These are phyloP conservation scores for Nepenthes gracilis DNA, from an alignment of 148 eudicot genomes.

Conservation along the genomic window DNA sequence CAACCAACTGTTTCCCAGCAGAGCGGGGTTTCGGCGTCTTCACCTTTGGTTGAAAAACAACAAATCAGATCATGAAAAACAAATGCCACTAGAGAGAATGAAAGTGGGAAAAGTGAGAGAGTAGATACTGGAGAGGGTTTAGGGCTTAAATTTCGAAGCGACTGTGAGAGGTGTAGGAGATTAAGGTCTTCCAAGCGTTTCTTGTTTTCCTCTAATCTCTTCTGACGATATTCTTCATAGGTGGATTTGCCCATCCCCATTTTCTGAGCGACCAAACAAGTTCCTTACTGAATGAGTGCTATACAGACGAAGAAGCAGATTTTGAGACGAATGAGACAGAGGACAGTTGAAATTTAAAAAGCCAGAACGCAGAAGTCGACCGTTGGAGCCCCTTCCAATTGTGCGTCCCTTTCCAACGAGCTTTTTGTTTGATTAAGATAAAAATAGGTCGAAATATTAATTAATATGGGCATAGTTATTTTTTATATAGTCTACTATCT, in stretches of 20 bases:
- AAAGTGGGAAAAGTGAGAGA: constrained; percentile 1
- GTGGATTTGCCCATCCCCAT: constrained; percentile 7
- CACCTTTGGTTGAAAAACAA: constrained; percentile 26
- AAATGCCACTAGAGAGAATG: not conserved
- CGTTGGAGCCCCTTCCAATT: constrained; percentile 3
- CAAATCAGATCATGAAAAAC: not conserved
- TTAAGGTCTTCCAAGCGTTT: constrained; percentile 57
- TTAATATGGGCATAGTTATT: too few species aligned
- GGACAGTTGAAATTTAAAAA: too few species aligned
- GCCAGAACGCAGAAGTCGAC: not conserved
- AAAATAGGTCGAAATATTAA: too few species aligned
- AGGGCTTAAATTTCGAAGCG: constrained; percentile 33
- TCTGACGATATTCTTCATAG: constrained; percentile 49
- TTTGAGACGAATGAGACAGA: too few species aligned
- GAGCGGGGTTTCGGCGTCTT: constrained; percentile 36
- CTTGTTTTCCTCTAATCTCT: constrained; percentile 63
- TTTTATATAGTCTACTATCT: too few species aligned
- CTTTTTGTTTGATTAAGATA: too few species aligned
- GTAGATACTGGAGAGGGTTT: constrained; percentile 48
- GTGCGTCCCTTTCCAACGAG: too few species aligned
- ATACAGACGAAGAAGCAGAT: not conserved
- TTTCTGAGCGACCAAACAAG: not conserved
- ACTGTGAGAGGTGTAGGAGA: constrained; percentile 50
- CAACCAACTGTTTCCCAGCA: constrained; percentile 36
- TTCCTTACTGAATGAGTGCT: not conserved